Conservation (phyloP, 2,329 filamentous ascomycete genomes). For the Phialemoniopsis sp. region DNA sequence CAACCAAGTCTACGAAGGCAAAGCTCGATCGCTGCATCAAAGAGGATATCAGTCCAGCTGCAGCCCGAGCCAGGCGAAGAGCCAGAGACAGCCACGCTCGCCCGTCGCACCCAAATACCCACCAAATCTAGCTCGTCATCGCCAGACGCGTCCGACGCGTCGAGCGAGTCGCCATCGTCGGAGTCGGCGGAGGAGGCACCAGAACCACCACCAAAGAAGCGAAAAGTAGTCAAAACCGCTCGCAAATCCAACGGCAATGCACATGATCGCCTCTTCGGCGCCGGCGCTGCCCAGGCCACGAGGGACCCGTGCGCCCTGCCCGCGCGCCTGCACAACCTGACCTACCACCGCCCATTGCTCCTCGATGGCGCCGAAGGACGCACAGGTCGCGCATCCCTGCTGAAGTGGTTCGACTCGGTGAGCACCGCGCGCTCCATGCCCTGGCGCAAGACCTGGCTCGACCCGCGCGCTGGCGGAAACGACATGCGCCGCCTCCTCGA, state of each 20-base stretch:
- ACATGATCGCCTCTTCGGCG: slow-evolving; percentile 16
- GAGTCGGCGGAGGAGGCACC: no score
- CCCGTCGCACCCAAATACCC: no score
- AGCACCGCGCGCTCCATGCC: slow-evolving; percentile 48
- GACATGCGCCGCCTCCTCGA: slow-evolving; percentile 39
- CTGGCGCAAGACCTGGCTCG: slow-evolving; percentile 55
- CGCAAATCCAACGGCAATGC: neutral
- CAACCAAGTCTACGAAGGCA: no score
- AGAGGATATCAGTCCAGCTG: no score
- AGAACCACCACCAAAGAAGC: no score
- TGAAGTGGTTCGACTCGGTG: slow-evolving; percentile 48
- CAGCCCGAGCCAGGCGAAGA: no score
- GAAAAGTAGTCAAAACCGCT: no score
- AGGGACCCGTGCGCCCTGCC: slow-evolving; percentile 15
- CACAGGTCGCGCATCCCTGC: slow-evolving; percentile 27
- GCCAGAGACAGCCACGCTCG: no score
- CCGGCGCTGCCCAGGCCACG: neutral
- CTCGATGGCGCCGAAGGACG: slow-evolving; percentile 29
- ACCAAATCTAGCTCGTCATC: no score
- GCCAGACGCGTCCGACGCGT: no score
- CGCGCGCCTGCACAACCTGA: slow-evolving; percentile 25
- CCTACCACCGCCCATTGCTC: slow-evolving; percentile 47
- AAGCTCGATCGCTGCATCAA: no score
- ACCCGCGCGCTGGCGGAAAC: slow-evolving; percentile 24
- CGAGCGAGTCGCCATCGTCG: no score